Base-by-base conservation (phyloP, 2,329 filamentous ascomycete genomes). In the Canariomyces notabilis region DNA sequence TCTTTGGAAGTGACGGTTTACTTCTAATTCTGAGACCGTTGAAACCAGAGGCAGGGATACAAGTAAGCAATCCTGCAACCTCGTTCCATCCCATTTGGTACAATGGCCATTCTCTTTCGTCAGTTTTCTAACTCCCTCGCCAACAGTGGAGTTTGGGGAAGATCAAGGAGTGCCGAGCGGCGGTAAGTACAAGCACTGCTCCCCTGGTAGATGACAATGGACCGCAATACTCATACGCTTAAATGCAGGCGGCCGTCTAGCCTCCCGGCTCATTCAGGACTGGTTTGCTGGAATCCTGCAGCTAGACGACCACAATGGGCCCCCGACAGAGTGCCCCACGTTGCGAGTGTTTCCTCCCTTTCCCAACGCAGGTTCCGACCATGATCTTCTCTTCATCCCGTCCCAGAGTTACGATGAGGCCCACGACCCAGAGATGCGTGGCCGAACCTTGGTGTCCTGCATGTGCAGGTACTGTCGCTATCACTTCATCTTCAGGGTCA, bases 381-480 rank as follows among this genome's bases (percentile, higher is more conserved):
- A 59, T 23, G 52, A 58, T 5, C 39, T 59, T 11, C 20, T 57
- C 21, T 35, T 50, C 31, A 43, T 52, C 18, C 31, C 22, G 20
- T 52, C 52, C 2, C 57, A 59, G 40, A 53, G 48, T 33, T 46
- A 48, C 39, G 50, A 52, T 15, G 40, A 38, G 6, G 42, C 42
- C 5, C 29, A 42, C 39, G 42, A 51, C n/a, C 46, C 43, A 6
- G 48, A 48, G 16, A 34, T 22, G 11, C 29, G 23, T 33, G 50
- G 38, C 35, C 42, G 36, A 22, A 42, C 44, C 11, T 5, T 61
- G 18, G 11, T 59, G 5, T 58, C 60, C 7, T 63, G 60, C 40
- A 55, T 64, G 46, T 66, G 63, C 52, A 55, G 55, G 16, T 56
- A 53, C 34, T 66, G 63, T 46, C 61, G 62, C 15, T 57, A 63